Base-by-base conservation (phyloP, 176 grass and related monocot genomes). In the Rhipidocladum racemiflorum region DNA sequence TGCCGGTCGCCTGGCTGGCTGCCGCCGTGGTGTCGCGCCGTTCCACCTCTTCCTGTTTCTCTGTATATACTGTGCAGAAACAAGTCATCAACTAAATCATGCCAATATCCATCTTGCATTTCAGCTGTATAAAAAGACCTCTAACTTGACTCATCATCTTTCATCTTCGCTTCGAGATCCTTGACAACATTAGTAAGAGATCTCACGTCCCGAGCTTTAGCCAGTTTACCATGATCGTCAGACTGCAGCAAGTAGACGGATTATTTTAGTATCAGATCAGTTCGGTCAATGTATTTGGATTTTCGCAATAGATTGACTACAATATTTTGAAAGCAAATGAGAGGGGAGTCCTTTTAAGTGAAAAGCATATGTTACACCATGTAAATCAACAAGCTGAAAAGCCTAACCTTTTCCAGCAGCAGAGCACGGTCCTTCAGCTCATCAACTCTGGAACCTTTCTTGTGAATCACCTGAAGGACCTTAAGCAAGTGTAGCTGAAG, bases 131-230 rank as follows among this genome's bases (percentile, higher is more conserved):
- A 56, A 24, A 46, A 46, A 82, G 6, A 39, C 39, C 44, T 7
- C 74, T 57, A 86, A 82, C 69, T 80, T 0, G 60, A 61, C 1
- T n/a, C 7, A 4, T 36, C 36, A 32, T 8, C 30, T 78, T 84
- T 94, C 54, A 83, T 80, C 83, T 89, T 92, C 11, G 71, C 78
- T 80, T 97, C 92, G 67, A 88, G 78, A 48, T 94, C 81, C 82
- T 94, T 97, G 9, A 97, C 87, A 38, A 88, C 36, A 59, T 75
- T 83, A 43, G 92, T 89, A 30, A 97, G 88, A 91, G 95, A 87
- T 89, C 92, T 92, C 7, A 81, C 75, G 63, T 97, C 90, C 71
- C 25, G 62, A 23, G 84, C 81, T 84, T 88, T 88, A 48, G 63
- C 77, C 46, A 97, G 71, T 24, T 91, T 84, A 20, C 86, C 84